Base-by-base conservation (phyloP, 257 asterid species). In the Fraxinus quadrangulata region DNA sequence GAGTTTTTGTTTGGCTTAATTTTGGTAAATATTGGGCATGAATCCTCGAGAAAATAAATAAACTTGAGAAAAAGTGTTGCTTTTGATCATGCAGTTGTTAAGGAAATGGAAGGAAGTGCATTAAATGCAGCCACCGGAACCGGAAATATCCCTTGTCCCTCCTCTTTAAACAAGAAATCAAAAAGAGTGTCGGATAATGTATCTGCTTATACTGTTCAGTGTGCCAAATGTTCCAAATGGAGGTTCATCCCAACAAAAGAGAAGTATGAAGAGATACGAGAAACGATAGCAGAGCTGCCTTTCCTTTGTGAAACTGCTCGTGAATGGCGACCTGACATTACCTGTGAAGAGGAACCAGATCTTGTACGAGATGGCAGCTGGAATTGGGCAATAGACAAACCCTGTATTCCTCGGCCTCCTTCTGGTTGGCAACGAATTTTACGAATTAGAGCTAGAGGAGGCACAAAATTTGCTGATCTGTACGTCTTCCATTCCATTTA, bases 241-340 rank as follows among this genome's bases (percentile, higher is more conserved):
- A 86, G 97, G 84, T 86, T 90, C 66, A 85, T 92, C 45, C 97
- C 96, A 4, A 74, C 90, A 4, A 91, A 90, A 77, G 87, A 89
- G 37, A 92, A 85, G 66, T 94, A 94, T 1, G 97, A 94, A 67
- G 90, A 90, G 73, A 94, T 94, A 79, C 71, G 97, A 75, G 97
- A 87, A 39, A 82, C 36, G 40, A 87, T 92, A 19, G 75, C 83
- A 31, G 90, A 90, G 73, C 39, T 77, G 12, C 83, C 91, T 56
- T 94, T 94, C 73, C 10, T 75, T n/a, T 94, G 96, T 74, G 92
- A 91, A 77, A 81, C 76, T 16, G 94, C 92, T 67, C 84, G 90
- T 7, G 90, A 88, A 67, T 94, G 98, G 97, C 83, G 81, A 33
- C 94, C 97, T 23, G 81, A 85, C 0, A 47, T 87, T 67, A 88